phyloP scores from a whole-genome alignment of 2,329 filamentous ascomycete genomes.

The Epichloe gansuensis region DNA sequence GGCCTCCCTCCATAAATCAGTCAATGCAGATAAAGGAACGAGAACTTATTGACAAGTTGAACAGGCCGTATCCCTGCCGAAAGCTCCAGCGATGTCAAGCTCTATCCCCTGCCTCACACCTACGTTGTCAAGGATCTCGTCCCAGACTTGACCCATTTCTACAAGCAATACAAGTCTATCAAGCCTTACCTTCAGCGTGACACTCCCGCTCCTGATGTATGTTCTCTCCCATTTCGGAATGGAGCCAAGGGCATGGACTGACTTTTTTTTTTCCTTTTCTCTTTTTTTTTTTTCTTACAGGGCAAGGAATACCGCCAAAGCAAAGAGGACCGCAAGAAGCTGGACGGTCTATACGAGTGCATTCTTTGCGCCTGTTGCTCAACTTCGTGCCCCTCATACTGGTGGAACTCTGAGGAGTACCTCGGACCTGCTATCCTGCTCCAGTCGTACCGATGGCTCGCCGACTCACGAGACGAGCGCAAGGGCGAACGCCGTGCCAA shows the following conservation, averaged over 20 bases:
- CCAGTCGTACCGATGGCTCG: constrained; percentile 96
- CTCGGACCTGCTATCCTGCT: constrained; percentile 92
- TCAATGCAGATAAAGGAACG: neutral
- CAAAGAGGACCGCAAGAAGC: constrained; percentile 86
- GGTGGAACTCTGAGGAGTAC: constrained; percentile 99
- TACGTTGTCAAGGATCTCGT: constrained; percentile 99
- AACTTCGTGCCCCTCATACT: constrained; percentile 98
- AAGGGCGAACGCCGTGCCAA: constrained; percentile 77
- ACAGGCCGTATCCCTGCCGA: constrained; percentile 88
- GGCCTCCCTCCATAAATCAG: neutral
- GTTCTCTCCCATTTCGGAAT: constrained; percentile 20
- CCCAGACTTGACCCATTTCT: constrained; percentile 94
- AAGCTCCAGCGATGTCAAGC: constrained; percentile 67
- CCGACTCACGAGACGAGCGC: constrained; percentile 86
- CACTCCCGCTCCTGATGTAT: constrained; percentile 69
- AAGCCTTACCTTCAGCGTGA: constrained; percentile 95
- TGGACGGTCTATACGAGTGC: constrained; percentile 97
- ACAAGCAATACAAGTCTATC: constrained; percentile 99
- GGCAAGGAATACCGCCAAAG: constrained; percentile 86
- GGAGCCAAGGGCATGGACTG: neutral
- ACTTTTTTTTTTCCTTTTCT: neutral
- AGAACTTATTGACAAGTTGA: neutral
- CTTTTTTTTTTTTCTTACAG: constrained; percentile 27
- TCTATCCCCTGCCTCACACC: constrained; percentile 96
- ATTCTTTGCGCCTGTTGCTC: constrained; percentile 99